Conservation (phyloP, 768 basidiomycete genomes). For the Russula foetens region DNA sequence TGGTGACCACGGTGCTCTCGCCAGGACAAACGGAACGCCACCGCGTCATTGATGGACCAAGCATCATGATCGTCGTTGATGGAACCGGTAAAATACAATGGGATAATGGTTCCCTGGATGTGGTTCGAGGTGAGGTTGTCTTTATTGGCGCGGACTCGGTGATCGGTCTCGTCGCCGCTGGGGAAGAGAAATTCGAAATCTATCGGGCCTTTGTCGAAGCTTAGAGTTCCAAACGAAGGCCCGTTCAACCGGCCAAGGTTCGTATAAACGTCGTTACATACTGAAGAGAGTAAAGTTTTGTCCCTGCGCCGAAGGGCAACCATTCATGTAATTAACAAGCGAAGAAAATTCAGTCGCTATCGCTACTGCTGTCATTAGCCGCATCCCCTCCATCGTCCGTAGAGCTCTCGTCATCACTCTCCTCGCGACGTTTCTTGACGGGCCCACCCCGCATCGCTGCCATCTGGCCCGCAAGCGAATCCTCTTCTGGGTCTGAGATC, state of each 20-base stretch:
- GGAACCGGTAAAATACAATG: slow-evolving; percentile 54
- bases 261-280: background rate
- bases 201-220: slow-evolving; percentile 66
- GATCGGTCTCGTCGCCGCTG: slow-evolving; percentile 35
- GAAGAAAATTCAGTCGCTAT: slow-evolving; percentile 34
- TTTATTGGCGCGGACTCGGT: slow-evolving; percentile 71
- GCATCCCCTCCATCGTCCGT: slow-evolving; percentile 44
- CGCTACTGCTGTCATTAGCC: slow-evolving; percentile 44
- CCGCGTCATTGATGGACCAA: slow-evolving; percentile 68
- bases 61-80: slow-evolving; percentile 68
- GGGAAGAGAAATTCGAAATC: slow-evolving; percentile 37
- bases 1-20: slow-evolving; percentile 52
- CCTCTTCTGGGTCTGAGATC: slow-evolving; percentile 97
- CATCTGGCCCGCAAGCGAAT: slow-evolving; percentile 95
- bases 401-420: slow-evolving; percentile 45
- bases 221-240: slow-evolving; percentile 2
- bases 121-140: slow-evolving; percentile 63
- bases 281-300: background rate
- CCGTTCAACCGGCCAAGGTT: background rate
- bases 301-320: background rate
- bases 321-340: background rate
- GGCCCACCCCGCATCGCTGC: slow-evolving; percentile 85
- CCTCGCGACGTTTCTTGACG: slow-evolving; percentile 57
- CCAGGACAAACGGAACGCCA: slow-evolving; percentile 45
- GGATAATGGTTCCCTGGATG: slow-evolving; percentile 33